Percentiles rank a stretch among this genome's conserved stretches.
Conservation (phyloP, 148 eudicot species). For the Fagopyrum esculentum region DNA sequence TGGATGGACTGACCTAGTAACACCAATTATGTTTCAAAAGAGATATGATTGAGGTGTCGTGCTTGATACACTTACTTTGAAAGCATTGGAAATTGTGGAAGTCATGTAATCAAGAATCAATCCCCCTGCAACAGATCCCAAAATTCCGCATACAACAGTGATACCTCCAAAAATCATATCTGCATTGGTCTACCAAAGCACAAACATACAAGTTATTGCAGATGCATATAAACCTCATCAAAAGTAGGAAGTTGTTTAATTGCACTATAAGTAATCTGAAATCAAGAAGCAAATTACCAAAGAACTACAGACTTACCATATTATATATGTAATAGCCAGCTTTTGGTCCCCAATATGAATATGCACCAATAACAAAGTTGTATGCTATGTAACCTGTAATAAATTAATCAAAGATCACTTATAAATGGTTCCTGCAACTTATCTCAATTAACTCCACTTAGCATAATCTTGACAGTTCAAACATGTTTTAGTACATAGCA, state of each 20-base stretch:
- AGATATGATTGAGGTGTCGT: not conserved
- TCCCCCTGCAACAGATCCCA: constrained; percentile 88
- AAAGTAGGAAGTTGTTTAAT: not conserved
- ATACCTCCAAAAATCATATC: constrained; percentile 83
- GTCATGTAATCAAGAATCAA: constrained; percentile 58
- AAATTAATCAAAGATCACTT: not conserved
- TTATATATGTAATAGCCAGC: constrained; percentile 86
- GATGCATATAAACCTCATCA: not conserved
- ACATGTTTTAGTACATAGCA: not conserved
- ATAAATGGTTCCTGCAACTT: not conserved
- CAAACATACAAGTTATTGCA: not conserved
- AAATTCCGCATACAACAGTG: constrained; percentile 71
- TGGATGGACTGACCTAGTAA: not conserved
- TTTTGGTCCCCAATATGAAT: constrained; percentile 99
- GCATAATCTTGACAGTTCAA: not conserved
- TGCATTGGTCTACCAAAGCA: constrained; percentile 51
- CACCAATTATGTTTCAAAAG: not conserved
- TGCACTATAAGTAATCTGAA: not conserved
- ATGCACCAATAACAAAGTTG: constrained; percentile 97
- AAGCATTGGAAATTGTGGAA: constrained; percentile 81
- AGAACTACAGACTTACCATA: constrained; percentile 50
- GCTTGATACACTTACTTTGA: constrained; percentile 47
- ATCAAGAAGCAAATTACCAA: not conserved
- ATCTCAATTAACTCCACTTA: not conserved
- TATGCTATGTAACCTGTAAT: constrained; percentile 77